These are phyloP conservation scores for Gossypium mustelinum DNA, from an alignment of 345 rosid species.

Conservation along the genomic window DNA sequence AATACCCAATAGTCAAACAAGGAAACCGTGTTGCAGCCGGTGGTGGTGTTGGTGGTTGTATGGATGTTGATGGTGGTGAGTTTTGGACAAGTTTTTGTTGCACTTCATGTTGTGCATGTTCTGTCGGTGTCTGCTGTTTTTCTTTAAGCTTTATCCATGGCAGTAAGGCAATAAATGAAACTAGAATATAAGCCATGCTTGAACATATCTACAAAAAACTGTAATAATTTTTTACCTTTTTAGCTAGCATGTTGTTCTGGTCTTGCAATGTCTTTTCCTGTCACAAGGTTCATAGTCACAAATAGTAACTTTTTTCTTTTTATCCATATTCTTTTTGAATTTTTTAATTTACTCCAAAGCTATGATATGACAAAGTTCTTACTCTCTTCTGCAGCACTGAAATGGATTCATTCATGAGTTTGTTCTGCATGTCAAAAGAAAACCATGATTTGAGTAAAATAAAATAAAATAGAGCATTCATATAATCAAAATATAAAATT, in stretches of 20 bases:
- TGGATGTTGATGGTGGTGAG: neutral
- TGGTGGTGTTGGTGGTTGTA: neutral
- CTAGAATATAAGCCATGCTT: neutral
- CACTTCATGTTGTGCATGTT: conserved; percentile 6
- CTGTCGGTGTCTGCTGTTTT: neutral
- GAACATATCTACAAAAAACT: neutral
- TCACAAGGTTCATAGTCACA: conserved; percentile 13
- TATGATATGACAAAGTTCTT: conserved; percentile 1
- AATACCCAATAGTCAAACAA: neutral
- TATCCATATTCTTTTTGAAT: too few relatives aligned
- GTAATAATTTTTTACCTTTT: conserved; percentile 39
- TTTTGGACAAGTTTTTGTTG: neutral
- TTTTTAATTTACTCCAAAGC: neutral
- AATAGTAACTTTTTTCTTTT: neutral
- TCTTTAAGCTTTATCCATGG: conserved; percentile 12
- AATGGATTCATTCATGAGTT: conserved; percentile 54
- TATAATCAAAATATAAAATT: neutral
- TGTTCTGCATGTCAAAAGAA: conserved; percentile 46
- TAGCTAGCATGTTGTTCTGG: conserved; percentile 46
- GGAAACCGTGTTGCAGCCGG: neutral
- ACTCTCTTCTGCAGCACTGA: conserved; percentile 69
- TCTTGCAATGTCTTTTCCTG: conserved; percentile 60
- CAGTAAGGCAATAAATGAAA: neutral
- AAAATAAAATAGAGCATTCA: conserved; percentile 1
- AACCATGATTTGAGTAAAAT: neutral